These are phyloP conservation scores for Aspergillus egyptiacus DNA, from an alignment of 495 filamentous ascomycete species.

Conservation along the genomic window DNA sequence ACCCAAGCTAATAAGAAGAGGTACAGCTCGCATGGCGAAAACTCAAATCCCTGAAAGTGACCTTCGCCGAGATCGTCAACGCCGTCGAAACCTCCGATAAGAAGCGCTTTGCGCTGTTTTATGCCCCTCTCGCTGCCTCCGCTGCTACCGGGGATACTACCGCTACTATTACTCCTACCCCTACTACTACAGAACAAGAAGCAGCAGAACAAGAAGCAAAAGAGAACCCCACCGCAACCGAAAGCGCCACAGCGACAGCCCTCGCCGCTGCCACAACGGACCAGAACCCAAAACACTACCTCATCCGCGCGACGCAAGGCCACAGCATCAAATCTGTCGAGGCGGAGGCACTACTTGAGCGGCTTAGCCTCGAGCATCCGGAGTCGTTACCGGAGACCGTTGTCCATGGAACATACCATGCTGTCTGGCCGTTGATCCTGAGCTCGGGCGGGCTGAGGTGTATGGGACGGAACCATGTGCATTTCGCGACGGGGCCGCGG, in stretches of 20 bases:
- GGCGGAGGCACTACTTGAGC: constrained; percentile 59
- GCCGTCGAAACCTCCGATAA: constrained; percentile 77
- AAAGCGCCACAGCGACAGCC: constrained; percentile 29
- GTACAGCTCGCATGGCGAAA: constrained; percentile 62
- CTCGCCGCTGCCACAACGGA: constrained; percentile 29
- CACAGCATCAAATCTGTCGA: constrained; percentile 63
- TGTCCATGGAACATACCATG: constrained; percentile 83
- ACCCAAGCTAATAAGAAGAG: neutral
- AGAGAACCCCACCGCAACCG: constrained; percentile 4
- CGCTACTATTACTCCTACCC: too few relatives aligned
- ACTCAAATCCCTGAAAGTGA: constrained; percentile 61
- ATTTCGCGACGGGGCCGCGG: constrained; percentile 70
- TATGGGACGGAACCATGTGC: constrained; percentile 82
- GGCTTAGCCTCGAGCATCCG: constrained; percentile 46
- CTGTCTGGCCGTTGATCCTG: constrained; percentile 67
- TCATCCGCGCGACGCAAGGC: constrained; percentile 94
- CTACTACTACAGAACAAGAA: constrained; percentile 5
- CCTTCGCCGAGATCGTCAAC: constrained; percentile 65
- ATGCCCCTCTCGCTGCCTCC: constrained; percentile 28
- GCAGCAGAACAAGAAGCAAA: constrained; percentile 12
- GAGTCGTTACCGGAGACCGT: constrained; percentile 55
- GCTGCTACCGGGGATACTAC: constrained; percentile 12
- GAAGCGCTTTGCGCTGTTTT: constrained; percentile 71
- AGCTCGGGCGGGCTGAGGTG: constrained; percentile 64
- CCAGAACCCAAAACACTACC: constrained; percentile 56